These are phyloP conservation scores for Cercospora sp. DNA, from an alignment of 2,329 filamentous ascomycete genomes.

Conservation along the genomic window DNA sequence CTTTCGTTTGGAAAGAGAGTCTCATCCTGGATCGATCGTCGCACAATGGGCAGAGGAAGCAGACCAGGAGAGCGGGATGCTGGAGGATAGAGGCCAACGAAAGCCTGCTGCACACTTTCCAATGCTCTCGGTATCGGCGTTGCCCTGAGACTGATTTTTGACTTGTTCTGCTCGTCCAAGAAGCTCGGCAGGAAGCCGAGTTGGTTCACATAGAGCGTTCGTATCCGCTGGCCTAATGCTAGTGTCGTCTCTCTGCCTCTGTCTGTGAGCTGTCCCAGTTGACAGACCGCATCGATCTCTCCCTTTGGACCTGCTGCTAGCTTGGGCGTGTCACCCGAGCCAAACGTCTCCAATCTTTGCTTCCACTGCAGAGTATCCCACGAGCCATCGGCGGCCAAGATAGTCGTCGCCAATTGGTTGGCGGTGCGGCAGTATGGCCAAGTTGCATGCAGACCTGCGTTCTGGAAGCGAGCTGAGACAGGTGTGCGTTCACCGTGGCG, in stretches of 20 bases:
- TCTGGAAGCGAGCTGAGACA: conserved; percentile 83
- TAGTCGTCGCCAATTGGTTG: conserved; percentile 65
- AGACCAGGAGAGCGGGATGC: conserved; percentile 45
- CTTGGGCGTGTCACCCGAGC: conserved; percentile 60
- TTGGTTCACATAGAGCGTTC: conserved; percentile 53
- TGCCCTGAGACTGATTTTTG: conserved; percentile 47
- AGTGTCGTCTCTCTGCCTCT: conserved; percentile 52
- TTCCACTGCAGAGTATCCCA: conserved; percentile 64
- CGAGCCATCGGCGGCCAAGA: conserved; percentile 55
- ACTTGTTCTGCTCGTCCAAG: conserved; percentile 40
- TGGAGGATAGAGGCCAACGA: conserved; percentile 51
- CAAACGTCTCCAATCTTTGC: conserved; percentile 78
- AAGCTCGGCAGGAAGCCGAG: conserved; percentile 50
- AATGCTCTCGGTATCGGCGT: conserved; percentile 53
- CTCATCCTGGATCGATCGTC: conserved; percentile 49
- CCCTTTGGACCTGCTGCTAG: conserved; percentile 67
- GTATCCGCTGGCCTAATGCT: conserved; percentile 49
- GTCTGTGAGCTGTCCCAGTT: conserved; percentile 56
- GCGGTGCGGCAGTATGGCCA: conserved; percentile 92
- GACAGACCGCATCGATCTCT: conserved; percentile 79
- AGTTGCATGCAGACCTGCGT: conserved; percentile 51
- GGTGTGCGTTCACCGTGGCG: conserved; percentile 67
- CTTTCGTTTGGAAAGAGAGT: conserved; percentile 54
- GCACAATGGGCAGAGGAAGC: conserved; percentile 47
- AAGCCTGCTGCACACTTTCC: conserved; percentile 53